Conservation (phyloP, 345 rosid genomes). For the Ceriops tagal region DNA sequence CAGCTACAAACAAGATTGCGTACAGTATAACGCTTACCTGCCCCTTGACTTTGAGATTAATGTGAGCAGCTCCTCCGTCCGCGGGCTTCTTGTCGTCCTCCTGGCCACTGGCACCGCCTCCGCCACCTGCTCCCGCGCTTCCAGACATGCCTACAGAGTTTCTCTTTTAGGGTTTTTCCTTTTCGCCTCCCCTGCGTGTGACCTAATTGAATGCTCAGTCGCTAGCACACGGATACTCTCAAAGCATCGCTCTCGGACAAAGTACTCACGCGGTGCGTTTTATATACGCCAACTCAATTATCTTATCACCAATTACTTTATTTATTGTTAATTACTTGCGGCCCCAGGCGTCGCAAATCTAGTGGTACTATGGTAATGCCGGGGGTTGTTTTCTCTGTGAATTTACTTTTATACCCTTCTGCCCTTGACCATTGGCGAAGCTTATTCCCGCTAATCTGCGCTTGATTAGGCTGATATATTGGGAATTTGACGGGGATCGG, state of each 20-base stretch:
- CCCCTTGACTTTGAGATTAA: conserved; percentile 76
- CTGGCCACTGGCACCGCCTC: conserved; percentile 30
- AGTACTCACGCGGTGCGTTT: background rate
- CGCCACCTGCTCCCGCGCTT: conserved; percentile 25
- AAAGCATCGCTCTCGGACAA: background rate
- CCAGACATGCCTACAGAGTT: conserved; percentile 38
- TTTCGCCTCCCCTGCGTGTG: background rate
- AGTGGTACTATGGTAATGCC: too few species aligned
- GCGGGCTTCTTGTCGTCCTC: conserved; percentile 71
- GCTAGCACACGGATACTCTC: background rate
- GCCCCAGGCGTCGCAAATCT: too few species aligned
- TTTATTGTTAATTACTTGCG: too few species aligned
- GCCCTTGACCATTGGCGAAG: too few species aligned
- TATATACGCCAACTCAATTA: background rate
- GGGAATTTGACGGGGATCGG: background rate
- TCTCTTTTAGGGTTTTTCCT: background rate
- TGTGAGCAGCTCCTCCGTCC: conserved; percentile 49
- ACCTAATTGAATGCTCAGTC: background rate
- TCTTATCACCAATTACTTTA: too few species aligned
- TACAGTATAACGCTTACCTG: conserved; percentile 37
- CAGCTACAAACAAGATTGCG: background rate
- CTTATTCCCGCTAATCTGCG: too few species aligned
- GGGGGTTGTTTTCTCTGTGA: too few species aligned
- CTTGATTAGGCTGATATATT: too few species aligned
- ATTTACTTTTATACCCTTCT: too few species aligned